A percentile compares a stretch with the other conserved stretches of the same genome.
Conservation (phyloP, 2,329 filamentous ascomycete species). For the Aspergillus ibericus region DNA sequence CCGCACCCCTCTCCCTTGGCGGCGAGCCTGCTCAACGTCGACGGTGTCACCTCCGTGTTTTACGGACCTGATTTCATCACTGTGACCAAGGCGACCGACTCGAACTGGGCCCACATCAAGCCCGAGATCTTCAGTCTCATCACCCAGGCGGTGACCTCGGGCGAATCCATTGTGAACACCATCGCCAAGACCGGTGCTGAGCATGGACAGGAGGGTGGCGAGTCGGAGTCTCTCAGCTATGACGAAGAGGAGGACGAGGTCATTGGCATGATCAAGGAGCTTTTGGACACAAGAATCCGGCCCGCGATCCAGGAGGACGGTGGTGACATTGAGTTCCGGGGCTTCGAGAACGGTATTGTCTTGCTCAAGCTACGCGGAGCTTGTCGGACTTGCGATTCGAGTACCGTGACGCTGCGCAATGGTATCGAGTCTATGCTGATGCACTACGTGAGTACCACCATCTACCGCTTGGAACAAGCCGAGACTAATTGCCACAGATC, state of each 20-base stretch:
- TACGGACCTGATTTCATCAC: constrained; percentile 97
- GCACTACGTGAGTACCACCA: constrained; percentile 71
- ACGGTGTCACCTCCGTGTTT: constrained; percentile 92
- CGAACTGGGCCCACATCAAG: constrained; percentile 91
- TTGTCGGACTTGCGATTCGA: constrained; percentile 93
- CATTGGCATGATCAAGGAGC: constrained; percentile 97
- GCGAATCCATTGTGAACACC: constrained; percentile 75
- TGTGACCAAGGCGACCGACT: constrained; percentile 83
- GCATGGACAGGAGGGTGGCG: constrained; percentile 49
- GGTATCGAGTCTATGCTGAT: constrained; percentile 98
- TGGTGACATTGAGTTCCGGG: constrained; percentile 92
- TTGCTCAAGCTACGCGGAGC: constrained; percentile 84
- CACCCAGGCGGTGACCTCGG: constrained; percentile 84
- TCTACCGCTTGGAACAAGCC: neutral
- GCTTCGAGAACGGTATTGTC: constrained; percentile 85
- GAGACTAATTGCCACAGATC: constrained; percentile 60
- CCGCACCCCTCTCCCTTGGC: constrained; percentile 90
- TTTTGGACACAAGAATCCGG: constrained; percentile 90
- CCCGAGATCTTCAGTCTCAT: constrained; percentile 95
- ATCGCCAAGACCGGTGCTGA: constrained; percentile 60
- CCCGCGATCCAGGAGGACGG: constrained; percentile 97
- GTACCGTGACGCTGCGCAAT: constrained; percentile 94
- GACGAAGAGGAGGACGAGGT: constrained; percentile 92
- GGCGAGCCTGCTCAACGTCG: constrained; percentile 85
- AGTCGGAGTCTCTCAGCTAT: constrained; percentile 73